Base-by-base conservation (phyloP, 768 basidiomycete genomes). In the Cubamyces sp. region DNA sequence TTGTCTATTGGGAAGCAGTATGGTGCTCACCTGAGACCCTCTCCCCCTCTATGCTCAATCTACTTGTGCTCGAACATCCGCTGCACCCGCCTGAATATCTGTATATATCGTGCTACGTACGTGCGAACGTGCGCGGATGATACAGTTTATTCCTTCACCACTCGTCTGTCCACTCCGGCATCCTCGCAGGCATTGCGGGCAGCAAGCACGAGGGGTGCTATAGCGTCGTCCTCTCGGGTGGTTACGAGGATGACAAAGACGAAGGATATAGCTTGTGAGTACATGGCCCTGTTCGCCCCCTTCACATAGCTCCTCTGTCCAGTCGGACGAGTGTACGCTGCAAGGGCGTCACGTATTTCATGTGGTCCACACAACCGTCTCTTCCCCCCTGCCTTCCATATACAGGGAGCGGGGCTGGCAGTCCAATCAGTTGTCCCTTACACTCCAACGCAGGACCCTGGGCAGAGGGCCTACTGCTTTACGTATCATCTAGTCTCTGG, bases 221-320 rank as follows among this genome's bases (percentile, higher is more conserved):
- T 23, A 66, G 65, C 37, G 62, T 70, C 16, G 67, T 66, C 15
- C 48, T 70, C 52, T 65, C 65, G 1, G 67, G 64, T 3, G 65
- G 63, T 14, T 70, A 70, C 51, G 67, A 68, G 21, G 67, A 70
- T 41, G 69, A 70, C 52, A 57, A 46, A 14, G 69, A 70, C 42
- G 23, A 63, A 1, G 69, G 69, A 0, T 54, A 68, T 25, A 47
- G 11, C 19, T 68, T 70, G 69, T 70, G 61, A 56, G 63, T 60
- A 11, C 11, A 15, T 11, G 34, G 11, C 9, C 34, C 45, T 47
- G 15, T 46, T 18, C 23, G 0, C 34, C 14, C 25, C 5, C 34
- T 12, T 8, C 14, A 1, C 26, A 14, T 25, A 15, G 18, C 15
- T 3, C 8, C 16, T n/a, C 12, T 2, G 7, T 42, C 39, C 19